Conservation (phyloP, 805 yeast genomes). For the Danielozyma ontarioensis region DNA sequence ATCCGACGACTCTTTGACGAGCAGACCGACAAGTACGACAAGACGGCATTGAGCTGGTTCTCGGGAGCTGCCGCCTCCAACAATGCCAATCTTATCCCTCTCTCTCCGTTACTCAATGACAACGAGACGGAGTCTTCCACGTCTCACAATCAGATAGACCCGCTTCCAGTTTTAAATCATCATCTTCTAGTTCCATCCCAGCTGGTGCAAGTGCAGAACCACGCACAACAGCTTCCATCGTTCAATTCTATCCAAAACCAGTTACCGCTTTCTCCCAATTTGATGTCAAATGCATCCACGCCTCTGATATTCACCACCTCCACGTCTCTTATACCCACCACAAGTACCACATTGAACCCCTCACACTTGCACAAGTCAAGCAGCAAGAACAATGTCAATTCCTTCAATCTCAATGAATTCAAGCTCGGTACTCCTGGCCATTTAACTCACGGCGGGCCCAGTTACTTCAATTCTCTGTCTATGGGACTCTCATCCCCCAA, state of each 20-base stretch:
- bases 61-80: conserved; percentile 3
- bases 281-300: conserved; percentile 5
- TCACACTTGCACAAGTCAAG: conserved; percentile 18
- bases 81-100: conserved; percentile 20
- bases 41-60: conserved; percentile 5
- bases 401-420: conserved; percentile 3
- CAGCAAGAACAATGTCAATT: conserved; percentile 1
- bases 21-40: conserved; percentile 6
- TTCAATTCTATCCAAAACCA: conserved; percentile 31
- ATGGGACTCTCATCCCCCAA: conserved; percentile 8
- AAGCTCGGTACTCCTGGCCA: conserved; percentile 1
- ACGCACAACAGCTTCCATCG: conserved; percentile 29
- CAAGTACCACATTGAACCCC: conserved; percentile 21
- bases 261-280: conserved; percentile 22
- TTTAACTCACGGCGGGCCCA: not conserved
- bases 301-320: conserved; percentile 4
- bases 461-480: not conserved
- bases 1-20: conserved; percentile 9
- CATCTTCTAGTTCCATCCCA: conserved; percentile 13
- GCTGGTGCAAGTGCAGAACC: conserved; percentile 20
- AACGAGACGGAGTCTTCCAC: conserved; percentile 17
- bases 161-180: conserved; percentile 1
- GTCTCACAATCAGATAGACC: conserved; percentile 9
- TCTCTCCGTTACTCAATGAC: conserved; percentile 26
- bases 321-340: conserved; percentile 7